Evolutionary conservation across 805 yeast species (phyloP).

Genomic region (Scheffersomyces lignosus): DNA sequence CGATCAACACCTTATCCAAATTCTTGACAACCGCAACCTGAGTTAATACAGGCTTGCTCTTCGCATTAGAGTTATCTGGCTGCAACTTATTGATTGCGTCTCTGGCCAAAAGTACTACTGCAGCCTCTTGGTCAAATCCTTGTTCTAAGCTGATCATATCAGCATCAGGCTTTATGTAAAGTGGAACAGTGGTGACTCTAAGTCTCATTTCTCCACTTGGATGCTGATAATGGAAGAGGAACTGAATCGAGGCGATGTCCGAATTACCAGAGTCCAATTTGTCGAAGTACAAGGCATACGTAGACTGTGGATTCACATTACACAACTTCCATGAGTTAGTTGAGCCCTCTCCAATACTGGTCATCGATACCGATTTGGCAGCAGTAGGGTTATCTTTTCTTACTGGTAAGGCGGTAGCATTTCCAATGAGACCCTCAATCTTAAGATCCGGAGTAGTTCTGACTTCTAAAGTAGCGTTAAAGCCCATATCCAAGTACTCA

Average conservation of each 20-base stretch:
- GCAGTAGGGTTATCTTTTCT: conserved; percentile 24
- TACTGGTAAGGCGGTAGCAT: conserved; percentile 48
- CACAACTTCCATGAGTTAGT: conserved; percentile 64
- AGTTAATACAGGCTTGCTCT: conserved; percentile 18
- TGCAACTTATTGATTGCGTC: conserved; percentile 47
- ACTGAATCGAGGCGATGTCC: conserved; percentile 47
- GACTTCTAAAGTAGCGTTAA: conserved; percentile 61
- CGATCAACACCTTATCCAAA: conserved; percentile 49
- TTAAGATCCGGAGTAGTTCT: conserved; percentile 51
- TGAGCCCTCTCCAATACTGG: conserved; percentile 46
- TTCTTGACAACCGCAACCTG: conserved; percentile 43
- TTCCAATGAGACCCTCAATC: conserved; percentile 62
- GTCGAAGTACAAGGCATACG: conserved; percentile 61
- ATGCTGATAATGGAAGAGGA: conserved; percentile 62
- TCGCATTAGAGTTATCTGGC: conserved; percentile 11
- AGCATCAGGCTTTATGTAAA: conserved; percentile 41
- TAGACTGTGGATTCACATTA: conserved; percentile 53
- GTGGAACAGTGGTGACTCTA: conserved; percentile 59
- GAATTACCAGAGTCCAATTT: conserved; percentile 34
- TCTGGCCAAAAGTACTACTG: conserved; percentile 60
- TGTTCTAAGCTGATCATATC: conserved; percentile 42
- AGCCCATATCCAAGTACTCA: conserved; percentile 47
- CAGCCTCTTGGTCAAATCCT: conserved; percentile 70
- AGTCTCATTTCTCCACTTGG: conserved; percentile 56
- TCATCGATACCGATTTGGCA: conserved; percentile 29